Evolutionary conservation across 1,284 basidiomycete species (phyloP).

Genomic region (Trametes sp.): DNA sequence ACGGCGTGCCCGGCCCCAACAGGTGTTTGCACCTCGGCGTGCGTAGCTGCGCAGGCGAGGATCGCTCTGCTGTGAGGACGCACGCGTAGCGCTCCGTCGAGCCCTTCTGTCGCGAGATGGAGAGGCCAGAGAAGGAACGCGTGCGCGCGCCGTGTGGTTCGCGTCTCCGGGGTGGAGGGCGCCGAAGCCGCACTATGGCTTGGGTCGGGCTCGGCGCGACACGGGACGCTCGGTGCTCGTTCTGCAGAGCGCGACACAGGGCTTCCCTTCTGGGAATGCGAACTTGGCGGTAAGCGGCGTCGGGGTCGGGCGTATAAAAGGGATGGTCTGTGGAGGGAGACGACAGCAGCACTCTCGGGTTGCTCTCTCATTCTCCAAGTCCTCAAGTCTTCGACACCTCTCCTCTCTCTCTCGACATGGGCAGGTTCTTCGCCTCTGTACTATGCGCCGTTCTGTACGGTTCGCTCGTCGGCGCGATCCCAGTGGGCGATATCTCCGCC

Average conservation of each 20-base stretch:
- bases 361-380: too few species aligned
- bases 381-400: background rate
- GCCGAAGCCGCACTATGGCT: background rate
- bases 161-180: background rate
- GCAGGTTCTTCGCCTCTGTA: conserved; percentile 17
- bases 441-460: conserved; percentile 27
- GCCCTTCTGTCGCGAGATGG: background rate
- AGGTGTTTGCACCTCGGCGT: background rate
- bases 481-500: conserved; percentile 12
- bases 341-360: conserved; percentile 4
- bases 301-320: conserved; percentile 8
- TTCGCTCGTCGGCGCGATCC: conserved; percentile 19
- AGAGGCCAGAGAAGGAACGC: background rate
- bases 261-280: background rate
- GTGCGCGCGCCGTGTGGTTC: background rate
- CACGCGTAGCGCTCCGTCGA: conserved; percentile 12
- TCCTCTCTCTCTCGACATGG: conserved; percentile 6
- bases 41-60: background rate
- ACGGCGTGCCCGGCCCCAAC: background rate
- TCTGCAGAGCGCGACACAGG: background rate
- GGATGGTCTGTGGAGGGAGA: background rate
- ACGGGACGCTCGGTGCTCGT: background rate
- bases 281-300: background rate
- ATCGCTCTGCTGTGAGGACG: background rate
- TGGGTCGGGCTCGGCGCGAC: conserved; percentile 1